Percentiles rank a stretch among this genome's conserved stretches.
Conservation (phyloP, 306 rosid genomes). For the Luffa aegyptiaca region DNA sequence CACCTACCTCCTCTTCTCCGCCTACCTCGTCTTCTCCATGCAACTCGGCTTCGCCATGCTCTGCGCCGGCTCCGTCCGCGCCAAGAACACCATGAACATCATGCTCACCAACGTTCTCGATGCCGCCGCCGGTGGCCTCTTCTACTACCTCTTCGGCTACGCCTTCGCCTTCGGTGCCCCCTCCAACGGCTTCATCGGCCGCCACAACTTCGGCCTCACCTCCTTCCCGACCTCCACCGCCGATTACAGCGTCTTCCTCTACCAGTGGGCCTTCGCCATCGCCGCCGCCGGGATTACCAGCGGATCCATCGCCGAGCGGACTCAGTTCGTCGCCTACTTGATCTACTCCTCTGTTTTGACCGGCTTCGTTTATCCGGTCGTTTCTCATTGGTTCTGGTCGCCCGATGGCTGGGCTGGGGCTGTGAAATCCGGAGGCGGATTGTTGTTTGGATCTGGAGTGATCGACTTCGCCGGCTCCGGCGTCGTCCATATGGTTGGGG, state of each 20-base stretch:
- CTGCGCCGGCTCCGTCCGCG: constrained; percentile 97
- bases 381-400: constrained; percentile 94
- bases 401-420: constrained; percentile 77
- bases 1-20: constrained; percentile 83
- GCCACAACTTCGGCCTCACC: constrained; percentile 57
- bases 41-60: constrained; percentile 97
- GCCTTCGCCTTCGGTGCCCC: constrained; percentile 82
- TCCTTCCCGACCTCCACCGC: constrained; percentile 16
- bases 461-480: constrained; percentile 93
- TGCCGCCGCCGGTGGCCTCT: constrained; percentile 80
- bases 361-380: constrained; percentile 83
- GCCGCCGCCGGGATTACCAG: constrained; percentile 93
- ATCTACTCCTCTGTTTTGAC: constrained; percentile 79
- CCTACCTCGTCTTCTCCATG: constrained; percentile 97
- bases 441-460: constrained; percentile 51
- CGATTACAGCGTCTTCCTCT: constrained; percentile 62
- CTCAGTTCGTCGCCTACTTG: constrained; percentile 77
- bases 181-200: constrained; percentile 77
- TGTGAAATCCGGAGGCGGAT: neutral
- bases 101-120: constrained; percentile 96
- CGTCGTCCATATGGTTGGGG: constrained; percentile 88
- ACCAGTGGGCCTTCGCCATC: constrained; percentile 95
- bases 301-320: constrained; percentile 85
- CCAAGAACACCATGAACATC: constrained; percentile 98
- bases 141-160: constrained; percentile 88